Conservation (phyloP, 2,329 filamentous ascomycete species). For the Reticulascus tulasneorum region DNA sequence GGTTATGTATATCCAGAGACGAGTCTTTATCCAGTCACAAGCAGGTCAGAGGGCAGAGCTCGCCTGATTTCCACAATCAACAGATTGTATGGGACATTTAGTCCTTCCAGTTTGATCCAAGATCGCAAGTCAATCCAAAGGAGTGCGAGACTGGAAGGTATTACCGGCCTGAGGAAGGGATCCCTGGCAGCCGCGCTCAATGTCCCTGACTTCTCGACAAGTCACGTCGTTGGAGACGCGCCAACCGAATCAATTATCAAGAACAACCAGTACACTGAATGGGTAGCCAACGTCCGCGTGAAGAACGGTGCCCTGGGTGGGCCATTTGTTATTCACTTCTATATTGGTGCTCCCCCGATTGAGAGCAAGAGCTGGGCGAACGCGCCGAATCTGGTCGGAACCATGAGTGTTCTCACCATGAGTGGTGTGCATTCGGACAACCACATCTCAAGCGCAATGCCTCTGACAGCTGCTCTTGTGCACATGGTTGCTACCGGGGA, state of each 20-base stretch:
- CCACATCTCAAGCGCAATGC: conserved; percentile 45
- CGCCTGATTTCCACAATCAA: conserved; percentile 54
- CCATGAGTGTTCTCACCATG: conserved; percentile 53
- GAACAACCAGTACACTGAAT: conserved; percentile 52
- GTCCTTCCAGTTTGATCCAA: conserved; percentile 16
- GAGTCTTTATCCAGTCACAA: conserved; percentile 24
- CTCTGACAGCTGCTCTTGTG: conserved; percentile 46
- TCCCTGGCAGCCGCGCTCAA: background rate
- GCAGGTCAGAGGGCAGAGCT: conserved; percentile 30
- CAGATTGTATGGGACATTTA: conserved; percentile 32
- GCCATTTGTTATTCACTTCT: conserved; percentile 63
- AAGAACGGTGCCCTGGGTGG: conserved; percentile 56
- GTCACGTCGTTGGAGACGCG: background rate
- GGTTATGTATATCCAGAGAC: conserved; percentile 73
- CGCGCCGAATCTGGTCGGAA: conserved; percentile 56
- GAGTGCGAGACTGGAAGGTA: background rate
- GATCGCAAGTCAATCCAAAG: background rate
- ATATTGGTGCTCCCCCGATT: conserved; percentile 52
- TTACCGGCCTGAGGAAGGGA: conserved; percentile 13
- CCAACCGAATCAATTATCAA: conserved; percentile 28
- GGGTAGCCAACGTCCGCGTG: conserved; percentile 63
- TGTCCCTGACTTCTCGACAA: conserved; percentile 5
- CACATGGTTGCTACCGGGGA: conserved; percentile 32
- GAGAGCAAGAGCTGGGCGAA: conserved; percentile 46
- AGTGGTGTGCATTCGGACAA: conserved; percentile 25